Evolutionary conservation across 805 yeast species (phyloP), one percentile per base, ranked within the genome.

Genomic region (Candida oleophila): DNA sequence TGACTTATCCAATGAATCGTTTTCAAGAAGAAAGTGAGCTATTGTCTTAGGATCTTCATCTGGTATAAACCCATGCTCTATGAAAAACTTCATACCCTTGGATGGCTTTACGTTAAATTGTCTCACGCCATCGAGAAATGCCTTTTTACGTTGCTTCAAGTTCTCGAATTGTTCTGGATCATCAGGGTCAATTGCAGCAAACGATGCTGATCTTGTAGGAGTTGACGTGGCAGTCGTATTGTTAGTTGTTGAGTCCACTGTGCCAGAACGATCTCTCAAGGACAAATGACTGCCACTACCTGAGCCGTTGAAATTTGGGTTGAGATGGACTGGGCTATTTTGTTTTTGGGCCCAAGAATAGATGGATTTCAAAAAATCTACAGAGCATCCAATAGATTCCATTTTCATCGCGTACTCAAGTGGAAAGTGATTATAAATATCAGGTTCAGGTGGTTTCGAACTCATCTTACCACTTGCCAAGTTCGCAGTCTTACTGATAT

Each of bases 41-140:
- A 94, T 81, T 7, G 81, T 82, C 3, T 57, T 59, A 1, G 97
- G 90, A 1, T 78, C 74, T 37, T 79, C 77, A 20, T 81, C 73
- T 9, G 65, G 58, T 38, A 95, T 73, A 57, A 94, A 87, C 0
- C 84, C 83, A 43, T 82, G 75, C 19, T 73, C 77, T 16, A 87
- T 55, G 48, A 94, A 74, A 47, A 69, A 74, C 22, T 76, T 73
- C 46, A 94, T 68, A 1, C 98, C 99, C 43, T 77, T 82, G 59
- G 86, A 85, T 1, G 97, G 96, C 51, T 87, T 87, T 64, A 76
- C 87, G 61, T 90, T 91, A 72, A 94, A 94, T 47, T 82, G 81
- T 49, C 78, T 77, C 14, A 89, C 77, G 45, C 91, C 91, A 49
- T 88, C 94, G 20, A 86, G 74, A 33, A 92, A 71, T 2, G 86